Base-by-base conservation (phyloP, 2,329 filamentous ascomycete species). In the Coniochaeta sp. region DNA sequence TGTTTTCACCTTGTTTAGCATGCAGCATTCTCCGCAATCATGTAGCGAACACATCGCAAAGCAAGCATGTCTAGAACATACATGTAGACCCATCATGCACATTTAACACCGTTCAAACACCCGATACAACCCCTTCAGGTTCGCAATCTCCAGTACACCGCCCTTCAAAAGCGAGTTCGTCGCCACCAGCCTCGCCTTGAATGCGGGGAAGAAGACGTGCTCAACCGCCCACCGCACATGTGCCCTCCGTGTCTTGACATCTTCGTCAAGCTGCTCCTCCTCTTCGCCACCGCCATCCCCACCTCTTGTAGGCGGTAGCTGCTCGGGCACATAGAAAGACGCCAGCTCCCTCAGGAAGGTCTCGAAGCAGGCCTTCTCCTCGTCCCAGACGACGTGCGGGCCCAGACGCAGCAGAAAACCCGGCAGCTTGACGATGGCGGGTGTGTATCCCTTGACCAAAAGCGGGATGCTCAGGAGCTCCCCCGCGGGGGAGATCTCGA, bases 101-200 rank as follows among this genome's bases (percentile, higher is more conserved):
- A 38, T 10, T 6, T 55, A 97, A 67, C 94, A 97, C 51, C 94
- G 76, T 71, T 99, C 94, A 75, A 99, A 99, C 3, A 97, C 91
- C 45, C 89, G 77, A 68, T 99, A 99, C 53, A 99, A 65, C 0
- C 91, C 91, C 68, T 96, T 97, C 53, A 97, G 68, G 70, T 95
- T 90, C 2, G 94, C 92, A 48, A 96, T 83, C 68, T 99, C 92
- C 46, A 95, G 72, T 10, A 96, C 82, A 8, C 75, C 79, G 0
- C 83, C 87, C 49, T 84, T 82, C 70, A 95, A 81, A 61, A 97
- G 70, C 5, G 79, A 76, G 57, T 81, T 86, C 8, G 94, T 96
- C 18, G 89, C 91, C 52, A 97, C 82, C 46, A 99, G 70, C 52
- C 91, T 78, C 5, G 86, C 76, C 65, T 90, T 89, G 63, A 96